phyloP scores from a whole-genome alignment of 805 yeast species.

The Sugiyamaella valdiviana region DNA sequence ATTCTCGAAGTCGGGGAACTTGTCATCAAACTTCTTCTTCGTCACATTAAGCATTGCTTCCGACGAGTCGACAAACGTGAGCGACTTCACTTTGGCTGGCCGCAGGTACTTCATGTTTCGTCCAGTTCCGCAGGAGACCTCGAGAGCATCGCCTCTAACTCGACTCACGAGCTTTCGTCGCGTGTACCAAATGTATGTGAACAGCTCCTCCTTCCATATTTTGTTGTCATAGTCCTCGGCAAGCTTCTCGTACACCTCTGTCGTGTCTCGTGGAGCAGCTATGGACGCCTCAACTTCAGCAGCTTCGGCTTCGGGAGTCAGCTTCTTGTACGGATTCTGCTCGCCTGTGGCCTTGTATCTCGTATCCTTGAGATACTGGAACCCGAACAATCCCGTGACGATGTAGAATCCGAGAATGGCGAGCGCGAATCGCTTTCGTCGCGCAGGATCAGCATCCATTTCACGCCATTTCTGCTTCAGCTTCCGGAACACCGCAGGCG shows the following conservation, averaged over 20 bases:
- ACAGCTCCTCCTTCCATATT: constrained; percentile 66
- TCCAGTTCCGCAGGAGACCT: constrained; percentile 95
- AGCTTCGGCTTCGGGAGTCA: not conserved
- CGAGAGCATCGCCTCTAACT: constrained; percentile 81
- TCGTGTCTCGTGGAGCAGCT: constrained; percentile 72
- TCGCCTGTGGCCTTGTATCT: constrained; percentile 33
- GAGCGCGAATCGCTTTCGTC: constrained; percentile 16
- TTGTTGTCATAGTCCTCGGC: constrained; percentile 79
- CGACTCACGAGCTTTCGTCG: constrained; percentile 76
- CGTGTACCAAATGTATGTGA: constrained; percentile 41
- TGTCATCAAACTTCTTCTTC: constrained; percentile 59
- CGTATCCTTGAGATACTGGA: constrained; percentile 31
- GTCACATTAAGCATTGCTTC: constrained; percentile 78
- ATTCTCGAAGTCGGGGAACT: constrained; percentile 58
- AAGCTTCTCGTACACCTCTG: constrained; percentile 53
- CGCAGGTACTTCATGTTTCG: constrained; percentile 76
- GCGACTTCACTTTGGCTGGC: constrained; percentile 53
- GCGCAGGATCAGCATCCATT: constrained; percentile 15
- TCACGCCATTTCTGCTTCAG: constrained; percentile 11
- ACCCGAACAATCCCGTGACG: constrained; percentile 20
- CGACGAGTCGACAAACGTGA: constrained; percentile 84
- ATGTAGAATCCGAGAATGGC: constrained; percentile 20
- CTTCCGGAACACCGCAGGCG: not conserved
- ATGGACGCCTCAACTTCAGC: constrained; percentile 31
- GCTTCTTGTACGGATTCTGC: constrained; percentile 26